Percentiles rank a stretch among this genome's conserved stretches.
These are phyloP conservation scores for Aquilaria yunnanensis DNA, from an alignment of 345 rosid genomes.

Conservation along the genomic window DNA sequence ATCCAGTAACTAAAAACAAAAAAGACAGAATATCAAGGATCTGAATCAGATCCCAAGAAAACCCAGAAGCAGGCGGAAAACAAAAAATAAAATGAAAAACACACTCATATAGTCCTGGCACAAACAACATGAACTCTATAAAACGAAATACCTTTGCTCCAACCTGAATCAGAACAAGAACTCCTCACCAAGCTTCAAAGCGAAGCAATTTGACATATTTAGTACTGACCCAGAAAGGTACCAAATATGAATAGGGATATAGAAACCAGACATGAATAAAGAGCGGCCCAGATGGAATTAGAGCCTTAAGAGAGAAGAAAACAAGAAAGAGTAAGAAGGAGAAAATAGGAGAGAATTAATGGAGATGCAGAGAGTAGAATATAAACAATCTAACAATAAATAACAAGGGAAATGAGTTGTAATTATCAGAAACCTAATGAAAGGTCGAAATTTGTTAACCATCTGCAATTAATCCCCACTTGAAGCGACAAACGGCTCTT, in stretches of 20 bases:
- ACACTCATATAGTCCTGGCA: background rate
- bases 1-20: conserved; percentile 14
- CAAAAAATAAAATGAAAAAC: conserved; percentile 4
- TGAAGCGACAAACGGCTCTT: conserved; percentile 18
- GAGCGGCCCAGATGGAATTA: background rate
- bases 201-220: too few species aligned
- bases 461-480: conserved; percentile 30
- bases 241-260: background rate
- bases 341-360: conserved; percentile 6
- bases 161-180: background rate
- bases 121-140: conserved; percentile 11
- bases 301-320: background rate
- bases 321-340: conserved; percentile 3
- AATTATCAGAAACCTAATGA: conserved; percentile 17
- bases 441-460: conserved; percentile 16
- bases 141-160: background rate
- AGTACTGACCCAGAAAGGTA: background rate
- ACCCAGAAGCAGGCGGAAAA: conserved; percentile 2
- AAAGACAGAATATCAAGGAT: conserved; percentile 24
- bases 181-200: conserved; percentile 5
- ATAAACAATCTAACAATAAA: background rate
- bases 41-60: conserved; percentile 33
- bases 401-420: conserved; percentile 19
- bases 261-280: background rate
- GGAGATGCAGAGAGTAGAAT: background rate